Base-by-base conservation (phyloP, 192 early-diverging fungal species). In the Linnemannia zychae region DNA sequence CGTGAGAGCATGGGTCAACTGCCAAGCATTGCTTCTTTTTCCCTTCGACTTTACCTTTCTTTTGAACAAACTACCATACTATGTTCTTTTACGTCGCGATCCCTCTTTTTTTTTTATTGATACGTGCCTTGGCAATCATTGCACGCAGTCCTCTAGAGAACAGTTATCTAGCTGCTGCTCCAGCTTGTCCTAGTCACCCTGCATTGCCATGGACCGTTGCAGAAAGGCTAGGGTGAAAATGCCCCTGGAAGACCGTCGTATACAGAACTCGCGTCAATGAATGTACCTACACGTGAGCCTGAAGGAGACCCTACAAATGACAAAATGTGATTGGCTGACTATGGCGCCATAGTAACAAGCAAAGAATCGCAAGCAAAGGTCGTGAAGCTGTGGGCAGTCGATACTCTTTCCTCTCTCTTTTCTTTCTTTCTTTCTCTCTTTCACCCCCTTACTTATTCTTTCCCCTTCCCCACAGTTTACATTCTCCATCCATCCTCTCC, bases 321-420 rank as follows among this genome's bases (percentile, higher is more conserved):
- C 37, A 28, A 22, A 50, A 6, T 40, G 15, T 75, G 28, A 76
- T 76, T 76, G 74, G 74, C 65, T 1, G 74, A 37, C 24, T 67
- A 47, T 47, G 38, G 57, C 47, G 74, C 74, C 74, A 76, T 76
- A 31, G 47, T 34, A 50, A 44, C 40, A 9, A 22, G 40, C 16
- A 1, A 33, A 24, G 22, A 20, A n/a, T n/a, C n/a, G n/a, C n/a
- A 3, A 74, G 22, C 31, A 67, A 36, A 37, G 66, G 24, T 33
- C 31, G 31, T 67, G 66, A 33, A 36, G 66, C 24, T 67, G 22
- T 34, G n/a, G 52, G 52, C n/a, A 24, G 52, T 28, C 22, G n/a
- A 57, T 6, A 57, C 52, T 67, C 66, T 40, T 71, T 72, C 38
- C 36, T 28, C 24, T 17, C 6, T n/a, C 28, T 65, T n/a, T 16